Evolutionary conservation across 352 stramenopile genomes (phyloP), one percentile per base, ranked within the genome.

Genomic region (Albugo laibachii): DNA sequence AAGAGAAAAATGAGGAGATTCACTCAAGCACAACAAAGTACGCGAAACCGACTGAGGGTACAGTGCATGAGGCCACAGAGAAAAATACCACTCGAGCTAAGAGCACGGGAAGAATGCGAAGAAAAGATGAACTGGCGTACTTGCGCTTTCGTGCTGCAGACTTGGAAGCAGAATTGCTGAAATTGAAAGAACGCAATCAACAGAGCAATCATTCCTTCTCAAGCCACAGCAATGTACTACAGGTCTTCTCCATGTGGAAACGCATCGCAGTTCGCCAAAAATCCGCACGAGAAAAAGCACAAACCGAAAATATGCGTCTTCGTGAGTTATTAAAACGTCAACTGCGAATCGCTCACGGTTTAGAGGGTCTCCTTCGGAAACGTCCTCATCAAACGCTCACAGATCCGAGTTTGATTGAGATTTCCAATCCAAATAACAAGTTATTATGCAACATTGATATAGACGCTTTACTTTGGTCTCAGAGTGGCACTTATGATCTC

Each of bases 81-180:
- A 31, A 31, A 31, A 31, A 31, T 8, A 31, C 8, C 3, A 8
- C 3, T 31, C 24, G 24, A 31, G 24, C 24, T 31, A 57, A 69
- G 45, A 80, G 75, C 54, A 67, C 63, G 27, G 75, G 65, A 13
- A 61, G 66, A 18, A 61, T 58, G 53, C 57, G 64, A 19, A 66
- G 72, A 51, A 71, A 78, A 45, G 53, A 71, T 41, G 69, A 81
- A 54, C 48, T 81, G 13, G 52, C 46, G 27, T 78, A 75, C 44
- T 56, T 81, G 12, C 59, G 66, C 11, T 15, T 53, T 12, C 67
- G 68, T 47, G 69, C 76, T 18, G 47, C 56, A 13, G 54, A 60
- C 18, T 48, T 79, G 19, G 57, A 79, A 52, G 42, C 52, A 4
- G 48, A 72, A 13, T 38, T 78, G 18, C 58, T 45, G 36, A 36